Conservation (phyloP, 345 rosid genomes). For the Lepidium aucheri region DNA sequence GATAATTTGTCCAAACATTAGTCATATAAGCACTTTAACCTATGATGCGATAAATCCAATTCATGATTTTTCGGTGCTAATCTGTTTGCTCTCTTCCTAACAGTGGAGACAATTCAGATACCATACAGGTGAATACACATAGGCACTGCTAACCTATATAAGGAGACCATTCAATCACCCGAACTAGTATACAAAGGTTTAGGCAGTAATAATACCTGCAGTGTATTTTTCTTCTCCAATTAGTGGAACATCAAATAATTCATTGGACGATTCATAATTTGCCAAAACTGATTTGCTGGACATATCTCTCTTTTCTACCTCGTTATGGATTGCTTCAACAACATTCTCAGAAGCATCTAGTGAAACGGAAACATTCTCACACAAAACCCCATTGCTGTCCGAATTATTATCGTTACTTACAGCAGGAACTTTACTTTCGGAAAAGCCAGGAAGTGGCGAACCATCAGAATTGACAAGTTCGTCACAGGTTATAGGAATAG, state of each 20-base stretch:
- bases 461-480: slow-evolving; percentile 53
- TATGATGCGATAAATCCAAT: not conserved
- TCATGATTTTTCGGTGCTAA: not conserved
- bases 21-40: not conserved
- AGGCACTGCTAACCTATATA: not conserved
- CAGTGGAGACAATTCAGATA: not conserved
- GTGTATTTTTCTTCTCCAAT: slow-evolving; percentile 53
- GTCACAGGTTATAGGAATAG: slow-evolving; percentile 58
- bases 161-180: not conserved
- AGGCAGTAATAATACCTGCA: slow-evolving; percentile 48
- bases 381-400: slow-evolving; percentile 52
- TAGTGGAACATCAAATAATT: slow-evolving; percentile 70
- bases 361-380: slow-evolving; percentile 39
- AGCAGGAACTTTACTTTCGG: slow-evolving; percentile 45
- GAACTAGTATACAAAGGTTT: not conserved
- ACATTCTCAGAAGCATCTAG: slow-evolving; percentile 38
- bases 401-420: slow-evolving; percentile 38
- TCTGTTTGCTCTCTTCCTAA: not conserved
- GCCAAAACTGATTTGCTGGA: slow-evolving; percentile 30
- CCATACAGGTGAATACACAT: not conserved
- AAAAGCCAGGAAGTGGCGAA: slow-evolving; percentile 39
- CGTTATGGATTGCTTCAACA: slow-evolving; percentile 35
- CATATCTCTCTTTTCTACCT: slow-evolving; percentile 43
- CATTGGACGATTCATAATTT: slow-evolving; percentile 39
- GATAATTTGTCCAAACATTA: not conserved